Evolutionary conservation across 305 asterid genomes (phyloP).

Genomic region (Solanum aculeatissimum): DNA sequence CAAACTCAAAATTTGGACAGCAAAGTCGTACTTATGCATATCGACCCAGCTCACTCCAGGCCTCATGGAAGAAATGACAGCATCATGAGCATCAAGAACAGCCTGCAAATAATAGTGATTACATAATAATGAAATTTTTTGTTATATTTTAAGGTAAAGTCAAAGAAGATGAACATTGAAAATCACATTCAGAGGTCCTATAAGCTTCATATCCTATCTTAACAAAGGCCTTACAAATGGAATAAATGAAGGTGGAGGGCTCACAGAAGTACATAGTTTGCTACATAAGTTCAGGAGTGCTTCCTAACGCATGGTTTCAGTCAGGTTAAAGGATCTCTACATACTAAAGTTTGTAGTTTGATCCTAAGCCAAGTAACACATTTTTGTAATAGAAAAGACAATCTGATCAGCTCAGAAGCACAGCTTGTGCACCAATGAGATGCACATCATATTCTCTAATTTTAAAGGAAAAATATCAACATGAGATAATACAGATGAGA

Average conservation of each 20-base stretch:
- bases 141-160: not conserved
- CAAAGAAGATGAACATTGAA: not conserved
- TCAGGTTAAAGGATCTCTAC: not conserved
- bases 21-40: slow-evolving; percentile 77
- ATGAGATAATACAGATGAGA: not conserved
- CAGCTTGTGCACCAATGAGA: not conserved
- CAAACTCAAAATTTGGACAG: slow-evolving; percentile 2
- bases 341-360: not conserved
- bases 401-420: not conserved
- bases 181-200: not conserved
- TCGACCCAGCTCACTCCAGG: slow-evolving; percentile 93
- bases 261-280: not conserved
- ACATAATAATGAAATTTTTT: not conserved
- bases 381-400: not conserved
- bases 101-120: slow-evolving; percentile 42
- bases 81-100: slow-evolving; percentile 88
- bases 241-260: not conserved
- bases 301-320: not conserved
- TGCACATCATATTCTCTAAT: not conserved
- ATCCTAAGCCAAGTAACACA: not conserved
- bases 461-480: not conserved
- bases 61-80: slow-evolving; percentile 79
- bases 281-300: not conserved
- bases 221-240: not conserved
- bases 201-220: not conserved